phyloP scores from a whole-genome alignment of 768 basidiomycete species.

The Mycena leptocephala region DNA sequence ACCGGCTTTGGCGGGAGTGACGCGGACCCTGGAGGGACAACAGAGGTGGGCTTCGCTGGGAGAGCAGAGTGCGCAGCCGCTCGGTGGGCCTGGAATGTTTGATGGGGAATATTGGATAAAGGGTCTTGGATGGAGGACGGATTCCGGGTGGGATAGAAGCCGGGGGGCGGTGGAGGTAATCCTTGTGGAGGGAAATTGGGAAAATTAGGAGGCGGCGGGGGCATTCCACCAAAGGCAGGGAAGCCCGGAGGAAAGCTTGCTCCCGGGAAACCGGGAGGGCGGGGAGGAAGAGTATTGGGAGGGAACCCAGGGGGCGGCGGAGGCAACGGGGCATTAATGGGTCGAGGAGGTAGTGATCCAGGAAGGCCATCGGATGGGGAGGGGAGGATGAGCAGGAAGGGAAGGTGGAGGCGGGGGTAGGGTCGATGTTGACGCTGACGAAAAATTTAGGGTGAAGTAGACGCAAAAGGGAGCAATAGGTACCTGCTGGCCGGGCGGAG shows the following conservation, averaged over 20 bases:
- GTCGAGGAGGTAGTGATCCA: conserved; percentile 41
- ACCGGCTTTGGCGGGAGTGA: conserved; percentile 55
- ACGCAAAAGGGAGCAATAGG: neutral
- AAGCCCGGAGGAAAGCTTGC: conserved; percentile 43
- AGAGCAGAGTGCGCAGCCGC: conserved; percentile 62
- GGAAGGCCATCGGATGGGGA: conserved; percentile 28
- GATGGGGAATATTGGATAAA: conserved; percentile 80
- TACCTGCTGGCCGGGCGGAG: conserved; percentile 65
- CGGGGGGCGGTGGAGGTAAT: conserved; percentile 25
- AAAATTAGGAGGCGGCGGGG: conserved; percentile 38
- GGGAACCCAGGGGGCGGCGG: conserved; percentile 48
- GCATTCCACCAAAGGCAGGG: conserved; percentile 41
- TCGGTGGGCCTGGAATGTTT: conserved; percentile 85
- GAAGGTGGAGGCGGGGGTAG: conserved; percentile 31
- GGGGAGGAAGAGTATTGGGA: conserved; percentile 45
- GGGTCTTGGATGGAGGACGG: conserved; percentile 83
- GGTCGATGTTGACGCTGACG: conserved; percentile 14
- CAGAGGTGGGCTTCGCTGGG: conserved; percentile 56
- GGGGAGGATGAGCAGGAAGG: conserved; percentile 26
- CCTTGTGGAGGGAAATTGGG: conserved; percentile 44
- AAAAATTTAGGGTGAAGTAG: neutral
- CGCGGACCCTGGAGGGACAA: conserved; percentile 42
- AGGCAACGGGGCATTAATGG: conserved; percentile 37
- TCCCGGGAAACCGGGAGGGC: conserved; percentile 45
- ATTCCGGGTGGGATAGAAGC: conserved; percentile 52